Evolutionary conservation across 225 moss, liverwort and hornwort species (phyloP).

Genomic region (Marchantia paleacea): DNA sequence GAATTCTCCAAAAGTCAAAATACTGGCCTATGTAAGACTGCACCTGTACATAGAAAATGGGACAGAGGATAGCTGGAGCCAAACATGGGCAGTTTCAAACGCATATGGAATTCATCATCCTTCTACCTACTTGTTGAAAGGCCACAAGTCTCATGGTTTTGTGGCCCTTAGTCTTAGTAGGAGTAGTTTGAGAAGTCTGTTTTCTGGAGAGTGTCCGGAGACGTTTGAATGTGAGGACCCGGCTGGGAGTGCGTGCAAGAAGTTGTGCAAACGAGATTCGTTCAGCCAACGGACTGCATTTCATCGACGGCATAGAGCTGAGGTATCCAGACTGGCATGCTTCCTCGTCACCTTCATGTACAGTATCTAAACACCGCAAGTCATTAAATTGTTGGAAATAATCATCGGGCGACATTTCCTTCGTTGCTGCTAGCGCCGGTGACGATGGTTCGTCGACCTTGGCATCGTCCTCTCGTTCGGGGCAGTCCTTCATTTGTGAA

Average conservation of each 20-base stretch:
- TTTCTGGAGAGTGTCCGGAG: constrained; percentile 15
- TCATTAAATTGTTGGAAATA: constrained; percentile 31
- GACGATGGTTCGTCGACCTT: background rate
- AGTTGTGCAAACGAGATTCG: constrained; percentile 29
- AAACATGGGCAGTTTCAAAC: background rate
- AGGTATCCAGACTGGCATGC: constrained; percentile 6
- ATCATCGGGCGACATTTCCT: constrained; percentile 28
- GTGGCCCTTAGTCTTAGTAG: background rate
- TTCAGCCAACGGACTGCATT: background rate
- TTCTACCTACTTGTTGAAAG: background rate
- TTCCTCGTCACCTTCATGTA: constrained; percentile 37
- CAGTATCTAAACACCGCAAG: constrained; percentile 26
- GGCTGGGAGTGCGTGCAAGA: constrained; percentile 26
- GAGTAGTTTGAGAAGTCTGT: background rate
- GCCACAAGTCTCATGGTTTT: background rate
- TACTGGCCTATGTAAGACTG: no score
- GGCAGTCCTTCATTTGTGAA: background rate
- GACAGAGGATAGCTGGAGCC: background rate
- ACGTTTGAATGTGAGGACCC: constrained; percentile 24
- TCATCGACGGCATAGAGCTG: background rate
- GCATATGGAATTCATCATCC: background rate
- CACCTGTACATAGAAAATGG: no score
- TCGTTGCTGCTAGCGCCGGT: background rate
- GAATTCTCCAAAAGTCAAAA: background rate
- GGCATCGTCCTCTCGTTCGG: background rate